These are phyloP conservation scores for Enterospora canceri DNA, from an alignment of 371 early-diverging fungal species.

Conservation along the genomic window DNA sequence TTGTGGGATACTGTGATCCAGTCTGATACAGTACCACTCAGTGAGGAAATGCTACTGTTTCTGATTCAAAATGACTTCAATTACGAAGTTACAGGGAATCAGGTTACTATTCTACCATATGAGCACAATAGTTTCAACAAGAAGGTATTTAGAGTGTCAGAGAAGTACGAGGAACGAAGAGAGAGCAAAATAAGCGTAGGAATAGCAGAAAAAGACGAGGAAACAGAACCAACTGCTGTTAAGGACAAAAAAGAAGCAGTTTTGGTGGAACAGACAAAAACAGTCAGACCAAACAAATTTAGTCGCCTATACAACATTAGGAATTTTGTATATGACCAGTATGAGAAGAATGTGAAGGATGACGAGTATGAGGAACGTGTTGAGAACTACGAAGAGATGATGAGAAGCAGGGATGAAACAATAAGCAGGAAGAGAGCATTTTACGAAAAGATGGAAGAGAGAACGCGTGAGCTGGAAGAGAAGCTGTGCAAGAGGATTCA, in stretches of 20 bases:
- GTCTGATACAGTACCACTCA: neutral
- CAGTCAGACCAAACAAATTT: too few relatives aligned
- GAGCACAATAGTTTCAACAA: constrained; percentile 6
- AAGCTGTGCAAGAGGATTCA: neutral
- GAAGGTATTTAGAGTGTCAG: constrained; percentile 27
- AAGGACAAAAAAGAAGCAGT: too few relatives aligned
- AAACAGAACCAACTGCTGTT: too few relatives aligned
- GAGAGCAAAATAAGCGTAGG: neutral
- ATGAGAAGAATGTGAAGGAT: too few relatives aligned
- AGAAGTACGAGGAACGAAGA: constrained; percentile 8
- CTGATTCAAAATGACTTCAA: constrained; percentile 22
- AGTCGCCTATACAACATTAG: too few relatives aligned
- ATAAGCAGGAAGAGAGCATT: neutral
- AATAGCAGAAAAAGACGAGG: too few relatives aligned
- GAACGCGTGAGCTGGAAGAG: neutral
- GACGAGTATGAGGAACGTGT: too few relatives aligned
- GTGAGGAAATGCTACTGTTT: constrained; percentile 6
- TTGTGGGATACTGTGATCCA: neutral
- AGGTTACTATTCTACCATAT: constrained; percentile 6
- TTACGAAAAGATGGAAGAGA: neutral
- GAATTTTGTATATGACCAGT: too few relatives aligned
- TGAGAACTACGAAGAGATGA: too few relatives aligned
- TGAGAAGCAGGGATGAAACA: too few relatives aligned
- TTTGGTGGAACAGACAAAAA: too few relatives aligned
- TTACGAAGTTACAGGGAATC: constrained; percentile 2